Conservation (phyloP, 2,329 filamentous ascomycete genomes). For the Alternaria viburni region DNA sequence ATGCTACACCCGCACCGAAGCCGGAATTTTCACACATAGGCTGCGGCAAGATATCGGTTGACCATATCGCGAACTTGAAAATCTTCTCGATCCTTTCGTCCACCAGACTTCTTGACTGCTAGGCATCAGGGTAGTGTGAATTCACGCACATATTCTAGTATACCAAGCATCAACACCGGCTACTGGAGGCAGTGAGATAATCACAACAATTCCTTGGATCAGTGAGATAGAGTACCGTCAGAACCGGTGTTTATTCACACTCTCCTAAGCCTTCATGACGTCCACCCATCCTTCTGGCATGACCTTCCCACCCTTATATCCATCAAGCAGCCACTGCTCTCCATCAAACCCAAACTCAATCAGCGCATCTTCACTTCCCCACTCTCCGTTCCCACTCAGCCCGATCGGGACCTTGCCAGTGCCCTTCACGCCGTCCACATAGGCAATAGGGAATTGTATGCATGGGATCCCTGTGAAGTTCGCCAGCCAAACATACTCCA, state of each 20-base stretch:
- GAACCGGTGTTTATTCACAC: neutral
- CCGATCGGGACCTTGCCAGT: conserved; percentile 64
- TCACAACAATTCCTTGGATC: neutral
- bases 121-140: neutral
- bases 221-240: neutral
- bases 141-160: neutral
- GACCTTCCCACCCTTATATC: conserved; percentile 41
- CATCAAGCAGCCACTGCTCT: conserved; percentile 54
- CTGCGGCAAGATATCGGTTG: neutral
- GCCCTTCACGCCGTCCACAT: conserved; percentile 60
- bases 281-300: conserved; percentile 50
- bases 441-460: conserved; percentile 77
- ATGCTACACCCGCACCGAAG: neutral
- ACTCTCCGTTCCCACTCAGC: conserved; percentile 62
- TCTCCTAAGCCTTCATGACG: conserved; percentile 34
- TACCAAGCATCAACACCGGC: neutral
- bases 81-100: neutral
- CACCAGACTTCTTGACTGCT: neutral
- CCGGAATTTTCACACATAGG: neutral
- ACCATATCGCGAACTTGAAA: neutral
- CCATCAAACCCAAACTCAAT: conserved; percentile 61
- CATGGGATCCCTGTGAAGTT: conserved; percentile 83
- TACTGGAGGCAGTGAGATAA: neutral
- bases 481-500: conserved; percentile 85
- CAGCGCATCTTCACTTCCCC: conserved; percentile 60